Evolutionary conservation across 1,139 yeast species (phyloP), one percentile per base, ranked within the genome.

Genomic region (Yamadazyma diospyri): DNA sequence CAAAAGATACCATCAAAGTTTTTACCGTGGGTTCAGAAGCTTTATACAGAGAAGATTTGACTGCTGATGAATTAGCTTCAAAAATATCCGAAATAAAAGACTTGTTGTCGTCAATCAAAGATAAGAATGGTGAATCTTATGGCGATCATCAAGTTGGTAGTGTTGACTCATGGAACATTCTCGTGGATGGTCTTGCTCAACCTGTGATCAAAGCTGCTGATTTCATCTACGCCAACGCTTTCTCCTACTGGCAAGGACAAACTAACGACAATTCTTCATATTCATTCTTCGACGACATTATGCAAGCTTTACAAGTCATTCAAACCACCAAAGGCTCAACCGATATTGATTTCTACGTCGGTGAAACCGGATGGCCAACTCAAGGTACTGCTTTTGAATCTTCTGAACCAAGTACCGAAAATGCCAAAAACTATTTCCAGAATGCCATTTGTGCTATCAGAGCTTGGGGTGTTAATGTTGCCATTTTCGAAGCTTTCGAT

Each of bases 331-430:
- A 89, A 72, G 95, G 95, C 42, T 65, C 82, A 38, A 81, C 89
- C 40, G 88, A 86, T 61, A 73, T 88, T 50, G 72, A 76, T 40
- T 87, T 89, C 72, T 88, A 92, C 88, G 92, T 89, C 53, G 97
- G 97, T 58, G 97, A 92, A 72, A 92, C 97, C 46, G 98, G 97
- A 50, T 89, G 97, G 96, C 95, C 97, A 56, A 77, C 95, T 28
- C 79, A 72, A 9, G 98, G 98, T 60, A 78, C 87, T 44, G 64
- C 69, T 57, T 88, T 64, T 51, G 85, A 78, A 55, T 35, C 53
- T 43, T 62, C 92, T 36, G 55, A 62, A 30, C 96, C 97, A 50
- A 60, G 80, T 50, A 72, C 78, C 38, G 70, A 59, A 30, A 87
- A 86, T 54, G 97, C 97, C 40, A 69, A 72, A 55, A 59, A 62